Base-by-base conservation (phyloP, 768 basidiomycete genomes). In the Naganishia vaughanmartiniae region DNA sequence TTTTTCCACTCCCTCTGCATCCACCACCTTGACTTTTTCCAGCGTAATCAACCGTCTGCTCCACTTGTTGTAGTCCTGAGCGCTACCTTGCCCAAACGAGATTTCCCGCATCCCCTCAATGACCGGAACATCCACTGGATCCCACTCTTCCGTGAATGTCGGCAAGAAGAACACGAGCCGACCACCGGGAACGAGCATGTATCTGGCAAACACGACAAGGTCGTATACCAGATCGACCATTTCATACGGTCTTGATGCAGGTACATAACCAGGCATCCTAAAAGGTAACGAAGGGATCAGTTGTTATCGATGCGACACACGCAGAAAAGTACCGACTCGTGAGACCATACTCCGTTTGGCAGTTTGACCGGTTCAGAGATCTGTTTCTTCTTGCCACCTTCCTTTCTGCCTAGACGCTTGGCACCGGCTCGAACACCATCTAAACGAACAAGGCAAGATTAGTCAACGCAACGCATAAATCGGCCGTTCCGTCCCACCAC, bases 21-120 rank as follows among this genome's bases (percentile, higher is more conserved):
- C 45, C 26, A 39, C 46, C n/a, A 57, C 54, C 21, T 36, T 48
- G 17, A 48, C 17, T 81, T 95, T 98, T 67, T 87, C 87, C 78
- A 98, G 89, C 10, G 95, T 98, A 66, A 98, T 90, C 21, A 99
- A 84, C 93, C 95, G 82, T 74, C 95, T 84, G 0, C 92, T 93
- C 95, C 95, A 99, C 30, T 89, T 90, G 17, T 93, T 93, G 77
- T 97, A 99, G 75, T 90, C 88, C 81, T 99, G 93, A 72, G 92
- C 81, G 42, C 92, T 93, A 78, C 79, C 80, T 7, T 75, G 73
- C 10, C 72, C 76, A 24, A 70, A 66, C 60, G 76, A 78, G 39
- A 98, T 81, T 74, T 88, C 87, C 65, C 48, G 67, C 90, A 98
- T 93, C 0, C 93, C 94, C 28, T 92, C 84, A 80, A 92, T 86